Conservation (phyloP, 1,284 basidiomycete species). For the Chalciporus piperatoides region DNA sequence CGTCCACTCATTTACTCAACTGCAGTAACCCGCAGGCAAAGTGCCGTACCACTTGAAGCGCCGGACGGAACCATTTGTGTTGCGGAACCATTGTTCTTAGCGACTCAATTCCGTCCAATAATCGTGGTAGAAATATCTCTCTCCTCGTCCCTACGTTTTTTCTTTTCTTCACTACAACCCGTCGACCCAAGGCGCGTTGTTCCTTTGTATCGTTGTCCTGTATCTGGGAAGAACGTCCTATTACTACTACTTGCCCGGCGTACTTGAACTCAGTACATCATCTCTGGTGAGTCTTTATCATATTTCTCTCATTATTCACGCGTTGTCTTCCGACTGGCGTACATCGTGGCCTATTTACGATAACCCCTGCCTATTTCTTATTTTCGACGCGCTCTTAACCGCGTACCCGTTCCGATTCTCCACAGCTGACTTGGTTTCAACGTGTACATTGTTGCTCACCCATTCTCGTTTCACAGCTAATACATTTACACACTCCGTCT, state of each 20-base stretch:
- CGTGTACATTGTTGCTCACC: constrained; percentile 27
- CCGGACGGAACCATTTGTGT: constrained; percentile 32
- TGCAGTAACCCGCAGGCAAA: constrained; percentile 20
- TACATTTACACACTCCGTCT: constrained; percentile 33
- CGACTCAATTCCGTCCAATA: constrained; percentile 38
- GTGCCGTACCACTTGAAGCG: constrained; percentile 25
- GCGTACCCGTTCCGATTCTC: constrained; percentile 30
- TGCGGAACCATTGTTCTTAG: constrained; percentile 37
- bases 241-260: constrained; percentile 13
- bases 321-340: constrained; percentile 37
- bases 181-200: constrained; percentile 15
- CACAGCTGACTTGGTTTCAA: constrained; percentile 15
- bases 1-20: constrained; percentile 29
- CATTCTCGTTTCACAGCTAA: constrained; percentile 32
- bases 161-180: constrained; percentile 21
- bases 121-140: constrained; percentile 35
- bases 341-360: constrained; percentile 35
- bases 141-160: constrained; percentile 24
- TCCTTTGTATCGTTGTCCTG: constrained; percentile 16
- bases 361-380: constrained; percentile 17
- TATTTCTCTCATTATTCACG: constrained; percentile 25
- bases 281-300: constrained; percentile 29
- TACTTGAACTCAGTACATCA: constrained; percentile 33
- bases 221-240: constrained; percentile 16
- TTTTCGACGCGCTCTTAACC: constrained; percentile 30